These are phyloP conservation scores for Coniosporium apollinis DNA, from an alignment of 495 filamentous ascomycete species.

Conservation along the genomic window DNA sequence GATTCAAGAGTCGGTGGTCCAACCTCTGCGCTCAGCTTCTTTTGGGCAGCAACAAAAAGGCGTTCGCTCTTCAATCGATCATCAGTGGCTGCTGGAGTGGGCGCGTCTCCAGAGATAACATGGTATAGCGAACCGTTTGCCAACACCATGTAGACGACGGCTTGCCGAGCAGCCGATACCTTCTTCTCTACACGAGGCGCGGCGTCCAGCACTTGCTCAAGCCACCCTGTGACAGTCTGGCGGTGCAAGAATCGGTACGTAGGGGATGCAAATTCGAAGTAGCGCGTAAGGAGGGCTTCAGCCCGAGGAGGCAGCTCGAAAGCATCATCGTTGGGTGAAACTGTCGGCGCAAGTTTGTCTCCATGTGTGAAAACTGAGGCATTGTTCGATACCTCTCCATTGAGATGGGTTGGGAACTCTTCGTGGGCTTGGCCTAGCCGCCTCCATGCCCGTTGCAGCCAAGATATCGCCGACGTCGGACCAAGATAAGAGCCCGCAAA, in stretches of 20 bases:
- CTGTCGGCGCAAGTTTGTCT: slow-evolving; percentile 3
- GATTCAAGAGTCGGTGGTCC: slow-evolving; percentile 8
- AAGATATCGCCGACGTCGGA: slow-evolving; percentile 5
- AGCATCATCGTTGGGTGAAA: neutral
- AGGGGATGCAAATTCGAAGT: slow-evolving; percentile 12
- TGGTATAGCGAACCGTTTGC: slow-evolving; percentile 7
- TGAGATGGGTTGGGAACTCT: neutral
- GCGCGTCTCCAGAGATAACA: neutral
- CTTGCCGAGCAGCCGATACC: neutral
- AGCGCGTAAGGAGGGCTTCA: slow-evolving; percentile 1
- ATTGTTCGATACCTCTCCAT: neutral
- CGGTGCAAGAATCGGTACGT: slow-evolving; percentile 12
- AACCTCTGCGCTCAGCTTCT: slow-evolving; percentile 1
- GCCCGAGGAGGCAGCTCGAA: neutral
- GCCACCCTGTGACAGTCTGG: slow-evolving; percentile 3
- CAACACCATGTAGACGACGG: slow-evolving; percentile 8
- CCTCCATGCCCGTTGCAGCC: slow-evolving; percentile 8
- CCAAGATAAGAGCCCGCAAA: slow-evolving; percentile 6
- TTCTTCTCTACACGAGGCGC: too few relatives aligned
- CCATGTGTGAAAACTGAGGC: slow-evolving; percentile 9
- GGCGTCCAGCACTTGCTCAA: too few relatives aligned
- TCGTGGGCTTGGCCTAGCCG: slow-evolving; percentile 5
- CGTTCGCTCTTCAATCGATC: neutral
- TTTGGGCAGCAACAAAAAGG: slow-evolving; percentile 1
- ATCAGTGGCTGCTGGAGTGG: neutral